Evolutionary conservation across 1,284 basidiomycete genomes (phyloP).

Genomic region (Microstroma glucosiphilum): DNA sequence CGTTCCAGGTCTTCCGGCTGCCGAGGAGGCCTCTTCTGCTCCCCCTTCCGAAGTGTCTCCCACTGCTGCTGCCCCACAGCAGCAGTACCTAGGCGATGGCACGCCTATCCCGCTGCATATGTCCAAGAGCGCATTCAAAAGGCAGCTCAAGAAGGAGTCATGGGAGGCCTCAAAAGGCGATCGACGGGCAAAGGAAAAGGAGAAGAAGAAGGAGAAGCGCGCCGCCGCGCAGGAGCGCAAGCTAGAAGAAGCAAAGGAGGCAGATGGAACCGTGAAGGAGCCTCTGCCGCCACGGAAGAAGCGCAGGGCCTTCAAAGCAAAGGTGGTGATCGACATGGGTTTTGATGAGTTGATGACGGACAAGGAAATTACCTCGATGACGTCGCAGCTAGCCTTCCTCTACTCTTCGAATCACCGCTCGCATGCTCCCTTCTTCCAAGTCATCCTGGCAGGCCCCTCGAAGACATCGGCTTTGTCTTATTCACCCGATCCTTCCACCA

Average conservation of each 20-base stretch:
- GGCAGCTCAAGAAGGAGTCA: conserved; percentile 63
- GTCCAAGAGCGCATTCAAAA: conserved; percentile 77
- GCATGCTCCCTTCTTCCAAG: conserved; percentile 62
- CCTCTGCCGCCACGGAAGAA: conserved; percentile 34
- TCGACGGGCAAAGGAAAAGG: conserved; percentile 63
- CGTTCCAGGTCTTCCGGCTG: no score
- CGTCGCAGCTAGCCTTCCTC: conserved; percentile 78
- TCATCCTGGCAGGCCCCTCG: conserved; percentile 70
- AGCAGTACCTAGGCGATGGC: conserved; percentile 5
- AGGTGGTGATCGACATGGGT: conserved; percentile 78
- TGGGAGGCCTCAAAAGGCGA: conserved; percentile 66
- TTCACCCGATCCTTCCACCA: neutral
- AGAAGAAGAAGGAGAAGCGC: conserved; percentile 54
- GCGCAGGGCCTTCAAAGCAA: conserved; percentile 58
- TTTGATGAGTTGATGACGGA: conserved; percentile 93
- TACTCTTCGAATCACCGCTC: conserved; percentile 78
- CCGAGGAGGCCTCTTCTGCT: no score
- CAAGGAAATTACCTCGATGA: conserved; percentile 84
- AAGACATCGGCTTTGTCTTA: neutral
- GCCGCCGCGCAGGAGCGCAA: conserved; percentile 3
- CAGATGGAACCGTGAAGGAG: conserved; percentile 25
- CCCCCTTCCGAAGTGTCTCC: neutral
- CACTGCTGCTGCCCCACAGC: neutral
- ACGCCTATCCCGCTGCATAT: conserved; percentile 20
- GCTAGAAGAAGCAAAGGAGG: conserved; percentile 38